Percentiles rank a stretch among this genome's conserved stretches.
These are phyloP conservation scores for Melastoma candidum DNA, from an alignment of 441 rosid species.

Conservation along the genomic window DNA sequence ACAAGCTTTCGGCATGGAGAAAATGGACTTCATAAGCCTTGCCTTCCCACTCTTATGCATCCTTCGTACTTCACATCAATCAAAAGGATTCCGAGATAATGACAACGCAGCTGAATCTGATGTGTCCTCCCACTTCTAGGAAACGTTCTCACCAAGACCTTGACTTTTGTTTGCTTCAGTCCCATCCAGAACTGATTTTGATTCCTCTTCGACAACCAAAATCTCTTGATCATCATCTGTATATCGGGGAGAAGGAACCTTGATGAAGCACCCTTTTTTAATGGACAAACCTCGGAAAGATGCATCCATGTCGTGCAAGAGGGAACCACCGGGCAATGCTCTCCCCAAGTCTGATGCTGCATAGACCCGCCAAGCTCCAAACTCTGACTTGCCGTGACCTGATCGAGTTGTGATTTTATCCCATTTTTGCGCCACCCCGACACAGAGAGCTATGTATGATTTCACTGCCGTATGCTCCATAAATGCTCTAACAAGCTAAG, in stretches of 20 bases:
- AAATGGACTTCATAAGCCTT: slow-evolving; percentile 46
- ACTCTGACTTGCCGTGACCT: slow-evolving; percentile 91
- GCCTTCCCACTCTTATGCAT: slow-evolving; percentile 52
- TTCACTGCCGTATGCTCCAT: slow-evolving; percentile 64
- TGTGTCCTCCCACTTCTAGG: slow-evolving; percentile 88
- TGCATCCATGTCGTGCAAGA: slow-evolving; percentile 75
- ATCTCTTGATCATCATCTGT: slow-evolving; percentile 13
- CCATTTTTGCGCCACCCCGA: slow-evolving; percentile 66
- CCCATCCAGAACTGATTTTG: slow-evolving; percentile 21
- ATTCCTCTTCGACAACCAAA: slow-evolving; percentile 32
- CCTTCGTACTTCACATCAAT: slow-evolving; percentile 87
- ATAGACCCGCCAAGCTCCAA: slow-evolving; percentile 88
- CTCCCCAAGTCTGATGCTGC: slow-evolving; percentile 61
- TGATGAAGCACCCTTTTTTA: slow-evolving; percentile 27
- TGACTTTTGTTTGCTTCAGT: slow-evolving; percentile 24
- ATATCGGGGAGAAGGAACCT: slow-evolving; percentile 17
- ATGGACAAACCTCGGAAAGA: slow-evolving; percentile 55
- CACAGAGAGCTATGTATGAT: slow-evolving; percentile 64
- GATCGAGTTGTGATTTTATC: slow-evolving; percentile 52
- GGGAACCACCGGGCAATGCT: slow-evolving; percentile 70
- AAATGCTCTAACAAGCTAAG: slow-evolving; percentile 75
- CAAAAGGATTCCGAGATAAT: slow-evolving; percentile 70
- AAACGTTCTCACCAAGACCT: slow-evolving; percentile 63
- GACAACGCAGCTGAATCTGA: slow-evolving; percentile 90
- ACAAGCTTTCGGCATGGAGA: slow-evolving; percentile 80